phyloP scores from a whole-genome alignment of 2,329 filamentous ascomycete species.

The Byssoonygena ceratinophila region DNA sequence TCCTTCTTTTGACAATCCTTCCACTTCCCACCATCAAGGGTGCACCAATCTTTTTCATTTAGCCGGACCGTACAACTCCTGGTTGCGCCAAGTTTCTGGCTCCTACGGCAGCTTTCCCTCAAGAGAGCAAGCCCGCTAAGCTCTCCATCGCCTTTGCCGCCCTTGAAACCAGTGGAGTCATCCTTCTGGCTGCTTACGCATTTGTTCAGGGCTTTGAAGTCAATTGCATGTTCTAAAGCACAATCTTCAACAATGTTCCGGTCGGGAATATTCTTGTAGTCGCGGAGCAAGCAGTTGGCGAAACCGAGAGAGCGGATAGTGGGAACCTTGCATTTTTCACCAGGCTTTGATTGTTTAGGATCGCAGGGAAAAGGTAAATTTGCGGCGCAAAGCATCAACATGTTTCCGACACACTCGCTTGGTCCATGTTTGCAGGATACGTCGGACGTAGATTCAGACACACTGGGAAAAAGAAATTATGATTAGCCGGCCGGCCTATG shows the following conservation, averaged over 20 bases:
- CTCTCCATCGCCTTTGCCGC: conserved; percentile 50
- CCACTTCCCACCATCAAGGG: conserved; percentile 71
- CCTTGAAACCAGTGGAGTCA: conserved; percentile 36
- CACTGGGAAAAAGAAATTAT: conserved; percentile 59
- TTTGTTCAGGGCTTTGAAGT: conserved; percentile 68
- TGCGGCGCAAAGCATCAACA: conserved; percentile 82
- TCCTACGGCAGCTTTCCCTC: conserved; percentile 42
- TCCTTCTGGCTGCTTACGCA: conserved; percentile 72
- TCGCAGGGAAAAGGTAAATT: conserved; percentile 44
- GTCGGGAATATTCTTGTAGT: conserved; percentile 68
- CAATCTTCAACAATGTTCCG: conserved; percentile 73
- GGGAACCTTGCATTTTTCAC: conserved; percentile 53
- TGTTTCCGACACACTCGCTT: conserved; percentile 84
- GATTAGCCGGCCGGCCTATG: background rate
- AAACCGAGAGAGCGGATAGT: conserved; percentile 86
- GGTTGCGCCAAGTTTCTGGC: conserved; percentile 50
- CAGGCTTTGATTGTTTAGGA: conserved; percentile 6
- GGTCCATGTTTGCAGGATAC: conserved; percentile 84
- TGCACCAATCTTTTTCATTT: conserved; percentile 69
- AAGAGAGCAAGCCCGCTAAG: conserved; percentile 38
- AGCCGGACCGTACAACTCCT: conserved; percentile 72
- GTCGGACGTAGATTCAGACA: conserved; percentile 63
- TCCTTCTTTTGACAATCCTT: conserved; percentile 59
- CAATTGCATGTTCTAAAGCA: conserved; percentile 79
- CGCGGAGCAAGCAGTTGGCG: conserved; percentile 72